These are phyloP conservation scores for Heterobasidion occidentale DNA, from an alignment of 1,284 basidiomycete species.

Conservation along the genomic window DNA sequence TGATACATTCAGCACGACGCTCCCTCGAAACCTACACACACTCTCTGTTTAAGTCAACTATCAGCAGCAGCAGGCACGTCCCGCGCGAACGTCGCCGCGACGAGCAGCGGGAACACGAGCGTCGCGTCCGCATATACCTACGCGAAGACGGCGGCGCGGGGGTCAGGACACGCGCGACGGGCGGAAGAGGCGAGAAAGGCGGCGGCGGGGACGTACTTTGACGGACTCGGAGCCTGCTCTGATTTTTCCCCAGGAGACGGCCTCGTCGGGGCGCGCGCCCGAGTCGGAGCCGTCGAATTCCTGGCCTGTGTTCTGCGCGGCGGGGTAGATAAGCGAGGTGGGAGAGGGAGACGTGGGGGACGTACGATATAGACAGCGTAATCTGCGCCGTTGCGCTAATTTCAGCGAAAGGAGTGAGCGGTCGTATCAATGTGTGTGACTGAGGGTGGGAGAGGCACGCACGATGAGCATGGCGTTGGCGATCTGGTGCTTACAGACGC, in stretches of 20 bases:
- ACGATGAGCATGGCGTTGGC: conserved; percentile 99
- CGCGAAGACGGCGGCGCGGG: neutral
- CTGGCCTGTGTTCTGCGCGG: conserved; percentile 85
- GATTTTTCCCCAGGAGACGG: conserved; percentile 99
- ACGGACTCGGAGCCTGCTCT: conserved; percentile 85
- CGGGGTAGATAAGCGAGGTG: conserved; percentile 2
- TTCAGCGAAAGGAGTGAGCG: neutral
- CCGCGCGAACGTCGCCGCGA: conserved; percentile 62
- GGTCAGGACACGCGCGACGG: too few species aligned
- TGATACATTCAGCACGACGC: too few species aligned
- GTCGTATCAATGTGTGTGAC: neutral
- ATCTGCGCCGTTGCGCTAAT: conserved; percentile 93
- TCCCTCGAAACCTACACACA: too few species aligned
- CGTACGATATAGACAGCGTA: conserved; percentile 92
- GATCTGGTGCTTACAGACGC: conserved; percentile 99
- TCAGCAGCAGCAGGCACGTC: neutral
- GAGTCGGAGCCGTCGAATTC: conserved; percentile 99
- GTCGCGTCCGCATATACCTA: conserved; percentile 59
- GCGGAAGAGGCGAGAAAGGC: neutral
- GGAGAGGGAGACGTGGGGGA: conserved; percentile 4
- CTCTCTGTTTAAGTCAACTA: too few species aligned
- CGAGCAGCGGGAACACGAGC: conserved; percentile 66
- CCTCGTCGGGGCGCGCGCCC: conserved; percentile 95
- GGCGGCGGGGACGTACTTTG: conserved; percentile 49
- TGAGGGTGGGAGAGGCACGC: conserved; percentile 14